Conservation (phyloP, 169 alveolate species). For the Plasmodium billcollinsi region DNA sequence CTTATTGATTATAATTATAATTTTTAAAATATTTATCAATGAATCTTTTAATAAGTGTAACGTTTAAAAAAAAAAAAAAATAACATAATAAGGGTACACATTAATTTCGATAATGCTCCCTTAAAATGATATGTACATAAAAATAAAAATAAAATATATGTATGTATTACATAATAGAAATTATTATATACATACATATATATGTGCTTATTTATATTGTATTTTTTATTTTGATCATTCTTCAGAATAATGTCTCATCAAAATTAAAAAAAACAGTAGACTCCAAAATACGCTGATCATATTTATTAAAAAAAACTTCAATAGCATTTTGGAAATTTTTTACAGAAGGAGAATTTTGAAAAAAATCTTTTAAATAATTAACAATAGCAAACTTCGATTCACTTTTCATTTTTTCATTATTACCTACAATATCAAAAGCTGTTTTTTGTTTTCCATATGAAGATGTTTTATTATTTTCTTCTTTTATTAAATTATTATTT, state of each 20-base stretch:
- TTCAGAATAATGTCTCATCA: slow-evolving; percentile 62
- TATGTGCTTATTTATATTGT: neutral
- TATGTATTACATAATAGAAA: neutral
- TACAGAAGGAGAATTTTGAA: slow-evolving; percentile 51
- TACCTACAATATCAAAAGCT: slow-evolving; percentile 23
- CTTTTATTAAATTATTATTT: neutral
- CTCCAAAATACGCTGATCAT: slow-evolving; percentile 74
- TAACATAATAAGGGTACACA: slow-evolving; percentile 1
- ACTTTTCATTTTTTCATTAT: slow-evolving; percentile 54
- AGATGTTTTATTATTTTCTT: neutral
- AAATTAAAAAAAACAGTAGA: slow-evolving; percentile 72
- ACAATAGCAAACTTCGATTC: slow-evolving; percentile 52
- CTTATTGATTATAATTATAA: slow-evolving; percentile 29
- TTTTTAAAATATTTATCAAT: slow-evolving; percentile 11
- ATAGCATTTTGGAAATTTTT: slow-evolving; percentile 33
- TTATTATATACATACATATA: neutral
- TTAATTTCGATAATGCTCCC: slow-evolving; percentile 66
- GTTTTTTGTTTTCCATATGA: neutral
- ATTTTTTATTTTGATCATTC: neutral
- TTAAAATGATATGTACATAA: neutral
- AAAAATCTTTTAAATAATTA: slow-evolving; percentile 45
- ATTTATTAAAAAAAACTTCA: slow-evolving; percentile 70
- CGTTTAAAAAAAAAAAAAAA: neutral
- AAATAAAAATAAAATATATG: neutral
- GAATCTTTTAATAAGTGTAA: neutral